Percentiles rank a stretch among this genome's conserved stretches.
phyloP scores from a whole-genome alignment of 2,329 filamentous ascomycete species.

The Epichloe sylvatica region DNA sequence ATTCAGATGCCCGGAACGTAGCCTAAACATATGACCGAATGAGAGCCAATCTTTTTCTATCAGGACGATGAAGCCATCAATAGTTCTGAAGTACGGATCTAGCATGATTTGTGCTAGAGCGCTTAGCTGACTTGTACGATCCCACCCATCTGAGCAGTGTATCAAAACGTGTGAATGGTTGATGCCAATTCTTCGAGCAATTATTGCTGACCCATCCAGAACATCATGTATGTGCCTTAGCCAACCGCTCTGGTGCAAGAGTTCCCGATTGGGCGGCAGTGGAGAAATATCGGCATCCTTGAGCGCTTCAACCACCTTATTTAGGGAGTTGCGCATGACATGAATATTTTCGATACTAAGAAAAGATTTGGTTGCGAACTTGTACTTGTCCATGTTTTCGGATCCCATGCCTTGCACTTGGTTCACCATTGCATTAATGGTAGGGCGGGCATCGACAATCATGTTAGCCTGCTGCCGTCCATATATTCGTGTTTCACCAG shows the following conservation, averaged over 20 bases:
- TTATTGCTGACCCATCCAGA: constrained; percentile 69
- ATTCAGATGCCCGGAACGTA: constrained; percentile 75
- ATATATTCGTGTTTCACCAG: constrained; percentile 55
- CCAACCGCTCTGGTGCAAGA: constrained; percentile 76
- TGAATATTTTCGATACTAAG: constrained; percentile 97
- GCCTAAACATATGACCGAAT: constrained; percentile 94
- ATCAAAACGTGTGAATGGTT: constrained; percentile 91
- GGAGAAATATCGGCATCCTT: constrained; percentile 85
- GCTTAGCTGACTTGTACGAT: constrained; percentile 88
- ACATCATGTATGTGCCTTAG: constrained; percentile 76
- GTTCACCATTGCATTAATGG: constrained; percentile 88
- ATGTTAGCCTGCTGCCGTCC: constrained; percentile 87
- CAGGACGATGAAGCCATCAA: constrained; percentile 87
- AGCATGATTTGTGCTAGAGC: constrained; percentile 85
- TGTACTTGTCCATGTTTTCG: constrained; percentile 97
- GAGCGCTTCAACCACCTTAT: constrained; percentile 74
- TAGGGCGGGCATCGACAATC: constrained; percentile 90
- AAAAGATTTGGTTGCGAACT: constrained; percentile 79
- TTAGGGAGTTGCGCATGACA: constrained; percentile 85
- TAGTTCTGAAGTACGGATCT: constrained; percentile 86
- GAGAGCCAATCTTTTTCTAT: constrained; percentile 97
- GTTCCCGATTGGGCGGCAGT: constrained; percentile 66
- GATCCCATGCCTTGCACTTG: constrained; percentile 86
- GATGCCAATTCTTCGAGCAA: constrained; percentile 76
- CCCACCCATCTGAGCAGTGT: constrained; percentile 97